These are phyloP conservation scores for Xylaria bambusicola DNA, from an alignment of 495 filamentous ascomycete genomes.

Conservation along the genomic window DNA sequence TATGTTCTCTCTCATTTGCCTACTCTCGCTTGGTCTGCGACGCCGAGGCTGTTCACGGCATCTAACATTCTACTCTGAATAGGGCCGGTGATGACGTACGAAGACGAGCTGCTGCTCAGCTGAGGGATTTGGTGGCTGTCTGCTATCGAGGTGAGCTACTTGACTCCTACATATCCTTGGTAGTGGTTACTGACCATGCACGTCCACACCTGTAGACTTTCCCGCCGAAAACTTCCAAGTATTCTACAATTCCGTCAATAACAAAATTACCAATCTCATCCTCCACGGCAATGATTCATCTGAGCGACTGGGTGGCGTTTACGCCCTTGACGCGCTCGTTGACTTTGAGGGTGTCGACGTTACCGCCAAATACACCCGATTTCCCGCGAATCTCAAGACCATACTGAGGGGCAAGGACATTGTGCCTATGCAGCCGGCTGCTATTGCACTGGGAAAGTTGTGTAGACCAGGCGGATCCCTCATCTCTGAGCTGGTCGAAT, in stretches of 20 bases:
- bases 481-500: constrained; percentile 94
- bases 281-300: constrained; percentile 80
- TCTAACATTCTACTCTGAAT: constrained; percentile 1
- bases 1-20: not conserved
- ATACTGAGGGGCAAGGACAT: constrained; percentile 88
- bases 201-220: constrained; percentile 58
- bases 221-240: constrained; percentile 72
- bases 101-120: constrained; percentile 31
- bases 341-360: constrained; percentile 95
- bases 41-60: not conserved
- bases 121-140: constrained; percentile 36
- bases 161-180: not conserved
- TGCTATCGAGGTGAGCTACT: constrained; percentile 37
- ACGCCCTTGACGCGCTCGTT: constrained; percentile 88
- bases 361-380: constrained; percentile 90
- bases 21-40: not conserved
- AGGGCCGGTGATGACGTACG: constrained; percentile 37
- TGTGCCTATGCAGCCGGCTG: constrained; percentile 81
- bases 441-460: constrained; percentile 82
- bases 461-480: constrained; percentile 91
- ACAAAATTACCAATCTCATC: constrained; percentile 72
- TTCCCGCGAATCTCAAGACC: constrained; percentile 83
- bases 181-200: constrained; percentile 15
- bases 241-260: constrained; percentile 78
- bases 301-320: constrained; percentile 86